Evolutionary conservation across 2,329 filamentous ascomycete species (phyloP), one percentile per base, ranked within the genome.

Genomic region (Epichloe amarillans): DNA sequence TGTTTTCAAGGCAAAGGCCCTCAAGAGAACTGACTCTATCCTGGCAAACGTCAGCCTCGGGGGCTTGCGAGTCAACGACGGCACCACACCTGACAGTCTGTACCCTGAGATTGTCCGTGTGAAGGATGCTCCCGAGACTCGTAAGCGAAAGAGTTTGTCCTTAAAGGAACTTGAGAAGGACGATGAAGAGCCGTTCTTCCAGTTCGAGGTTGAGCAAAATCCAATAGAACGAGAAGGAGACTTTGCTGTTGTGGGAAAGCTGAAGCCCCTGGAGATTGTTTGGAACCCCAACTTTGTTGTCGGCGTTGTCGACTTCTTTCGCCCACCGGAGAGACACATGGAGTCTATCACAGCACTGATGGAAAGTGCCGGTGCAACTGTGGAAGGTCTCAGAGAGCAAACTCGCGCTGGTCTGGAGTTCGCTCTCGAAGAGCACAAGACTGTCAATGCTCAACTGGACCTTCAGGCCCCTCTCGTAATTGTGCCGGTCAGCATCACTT

Each of bases 391-490:
- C 52, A 80, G 94, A 36, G 90, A 97, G 64, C 94, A 98, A 69
- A 98, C 94, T 4, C 80, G 94, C 64, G 91, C 93, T 47, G 91
- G 93, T 26, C 78, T 99, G 36, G 90, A 98, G 66, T 98, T 96
- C 67, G 94, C 93, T 0, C 72, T 99, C 3, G 86, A 96, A 61
- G 94, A 98, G 64, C 93, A 98, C 74, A 97, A 95, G 72, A 97
- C 93, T 2, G 84, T 98, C 64, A 95, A 98, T 60, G 91, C 91
- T 14, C 88, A 97, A 59, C 75, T 99, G 42, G 93, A 98, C 65
- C 79, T 98, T 12, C 90, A 96, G 63, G 93, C 93, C 0, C 93
- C 93, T 37, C 79, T 99, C 1, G 94, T 99, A 57, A 97, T 99
- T 56, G 81, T 98, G 10, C 93, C 93, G 0, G 89, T 97, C 62